Base-by-base conservation (phyloP, 352 stramenopile genomes). In the Elongisporangium undulatum region DNA sequence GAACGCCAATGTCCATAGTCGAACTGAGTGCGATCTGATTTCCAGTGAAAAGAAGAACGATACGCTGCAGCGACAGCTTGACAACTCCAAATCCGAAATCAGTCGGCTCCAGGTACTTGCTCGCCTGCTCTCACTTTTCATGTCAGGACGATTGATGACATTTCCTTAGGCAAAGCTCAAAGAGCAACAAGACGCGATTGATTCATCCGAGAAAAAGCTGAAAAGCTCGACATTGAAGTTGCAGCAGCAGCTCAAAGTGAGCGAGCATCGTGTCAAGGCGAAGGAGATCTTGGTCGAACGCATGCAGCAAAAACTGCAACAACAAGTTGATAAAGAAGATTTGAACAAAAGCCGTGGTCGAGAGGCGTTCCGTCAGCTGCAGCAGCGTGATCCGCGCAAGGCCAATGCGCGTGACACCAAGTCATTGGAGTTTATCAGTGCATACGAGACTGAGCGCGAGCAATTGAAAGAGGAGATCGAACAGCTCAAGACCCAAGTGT, bases 171-270 rank as follows among this genome's bases (percentile, higher is more conserved):
- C 56, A 19, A 64, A 87, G 50, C 66, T 84, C 10, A 77, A 80
- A 51, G 68, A 71, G 13, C 68, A 78, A 23, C 75, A 69, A 41
- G 76, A 88, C 12, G 78, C 66, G 12, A 53, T 71, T 6, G 77
- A 92, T 3, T 55, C 66, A 12, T 66, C 87, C 17, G 57, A 62
- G 6, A 92, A 90, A 57, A 69, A 75, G 24, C 62, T 91, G 16
- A 91, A 91, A 55, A 75, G 67, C 9, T 79, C 86, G 16, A 80
- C 66, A 58, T 50, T 86, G 10, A 81, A 82, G 38, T 66, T 94
- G 20, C 75, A 93, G 63, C 87, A 95, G 53, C 85, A 96, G 59
- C 63, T 96, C 1, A 92, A 92, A 61, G 79, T 93, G 4, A 94
- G 83, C 51, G 86, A 96, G 51, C 87, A 95, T 22, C 77, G 86